phyloP scores from a whole-genome alignment of 306 rosid species.

The Castanea crenata region DNA sequence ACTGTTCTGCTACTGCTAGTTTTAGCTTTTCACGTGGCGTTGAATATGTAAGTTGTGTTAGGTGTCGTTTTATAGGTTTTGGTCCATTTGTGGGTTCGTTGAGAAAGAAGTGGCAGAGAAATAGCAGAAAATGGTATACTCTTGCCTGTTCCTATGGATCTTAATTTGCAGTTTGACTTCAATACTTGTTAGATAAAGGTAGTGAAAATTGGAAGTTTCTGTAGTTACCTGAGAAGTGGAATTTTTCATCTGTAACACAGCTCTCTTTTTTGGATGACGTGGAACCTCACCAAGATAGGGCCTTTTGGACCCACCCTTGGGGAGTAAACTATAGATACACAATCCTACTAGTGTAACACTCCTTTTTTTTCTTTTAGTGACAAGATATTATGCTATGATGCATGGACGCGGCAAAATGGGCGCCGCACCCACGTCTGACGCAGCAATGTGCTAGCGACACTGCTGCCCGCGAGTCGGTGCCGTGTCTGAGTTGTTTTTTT shows the following conservation, averaged over 20 bases:
- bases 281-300: too few species aligned
- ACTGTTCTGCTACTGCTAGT: not conserved
- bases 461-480: too few species aligned
- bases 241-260: not conserved
- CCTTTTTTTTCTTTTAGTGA: not conserved
- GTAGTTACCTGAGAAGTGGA: not conserved
- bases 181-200: not conserved
- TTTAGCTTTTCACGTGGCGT: not conserved
- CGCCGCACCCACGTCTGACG: too few species aligned
- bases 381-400: not conserved
- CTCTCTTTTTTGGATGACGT: too few species aligned
- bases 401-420: too few species aligned
- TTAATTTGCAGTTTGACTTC: not conserved
- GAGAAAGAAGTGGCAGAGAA: constrained; percentile 33
- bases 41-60: constrained; percentile 21
- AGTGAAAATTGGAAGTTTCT: not conserved
- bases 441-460: too few species aligned
- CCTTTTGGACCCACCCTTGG: too few species aligned
- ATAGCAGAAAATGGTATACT: constrained; percentile 32
- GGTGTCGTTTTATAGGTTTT: constrained; percentile 40
- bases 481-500: too few species aligned
- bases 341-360: not conserved
- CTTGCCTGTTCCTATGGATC: not conserved
- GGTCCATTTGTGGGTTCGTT: constrained; percentile 21
- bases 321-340: too few species aligned